A percentile compares a stretch with the other conserved stretches of the same genome.
Conservation (phyloP, 768 basidiomycete species). For the Rhodotorula graminis region DNA sequence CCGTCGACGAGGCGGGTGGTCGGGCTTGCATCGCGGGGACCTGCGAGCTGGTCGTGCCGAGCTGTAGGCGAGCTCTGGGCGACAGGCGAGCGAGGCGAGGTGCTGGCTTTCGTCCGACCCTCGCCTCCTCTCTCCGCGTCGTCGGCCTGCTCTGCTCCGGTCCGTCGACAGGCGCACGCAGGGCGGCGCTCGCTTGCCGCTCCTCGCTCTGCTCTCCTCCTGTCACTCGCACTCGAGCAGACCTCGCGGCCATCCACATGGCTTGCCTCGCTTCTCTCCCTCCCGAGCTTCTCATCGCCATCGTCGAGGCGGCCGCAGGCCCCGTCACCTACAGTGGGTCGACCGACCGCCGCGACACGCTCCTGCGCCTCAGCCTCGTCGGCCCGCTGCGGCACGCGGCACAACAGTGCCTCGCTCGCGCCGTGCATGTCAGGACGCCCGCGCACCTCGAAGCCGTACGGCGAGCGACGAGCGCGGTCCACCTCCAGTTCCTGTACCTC, state of each 20-base stretch:
- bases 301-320: background rate
- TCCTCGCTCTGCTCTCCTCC: background rate
- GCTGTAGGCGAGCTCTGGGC: no score
- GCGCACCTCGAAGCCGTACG: no score
- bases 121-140: no score
- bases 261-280: background rate
- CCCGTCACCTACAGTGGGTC: background rate
- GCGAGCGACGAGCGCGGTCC: no score
- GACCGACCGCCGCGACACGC: background rate
- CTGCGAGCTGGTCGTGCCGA: no score
- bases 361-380: background rate
- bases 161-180: background rate
- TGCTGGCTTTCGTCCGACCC: background rate
- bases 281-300: background rate
- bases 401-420: background rate
- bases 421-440: no score
- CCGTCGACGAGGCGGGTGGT: background rate
- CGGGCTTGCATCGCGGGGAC: background rate
- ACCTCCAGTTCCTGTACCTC: background rate
- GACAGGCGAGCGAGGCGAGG: background rate
- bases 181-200: background rate
- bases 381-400: background rate
- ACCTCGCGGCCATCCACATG: background rate
- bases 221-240: background rate
- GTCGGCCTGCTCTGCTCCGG: background rate